These are phyloP conservation scores for Trichoderma oligosporum DNA, from an alignment of 2,329 filamentous ascomycete species.

Conservation along the genomic window DNA sequence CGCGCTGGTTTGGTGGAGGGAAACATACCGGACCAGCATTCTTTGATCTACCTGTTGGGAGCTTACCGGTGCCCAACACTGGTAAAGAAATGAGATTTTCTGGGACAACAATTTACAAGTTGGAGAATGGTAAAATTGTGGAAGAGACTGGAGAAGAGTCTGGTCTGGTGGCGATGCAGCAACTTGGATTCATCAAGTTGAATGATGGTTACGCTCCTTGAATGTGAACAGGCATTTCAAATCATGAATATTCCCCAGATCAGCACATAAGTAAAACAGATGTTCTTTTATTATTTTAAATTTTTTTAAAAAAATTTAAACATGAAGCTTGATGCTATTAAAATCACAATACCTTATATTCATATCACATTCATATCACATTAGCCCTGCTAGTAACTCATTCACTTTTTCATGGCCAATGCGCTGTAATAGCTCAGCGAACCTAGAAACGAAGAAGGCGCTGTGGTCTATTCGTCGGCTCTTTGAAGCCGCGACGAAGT, in stretches of 20 bases:
- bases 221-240: too few relatives aligned
- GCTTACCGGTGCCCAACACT: constrained; percentile 11
- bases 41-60: constrained; percentile 18
- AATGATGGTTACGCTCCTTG: constrained; percentile 6
- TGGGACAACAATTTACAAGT: constrained; percentile 20
- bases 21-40: constrained; percentile 23
- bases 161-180: constrained; percentile 11
- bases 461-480: not conserved
- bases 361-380: not conserved
- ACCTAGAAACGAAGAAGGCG: not conserved
- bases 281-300: too few relatives aligned
- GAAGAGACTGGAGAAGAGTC: constrained; percentile 20
- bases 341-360: too few relatives aligned
- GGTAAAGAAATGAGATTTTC: constrained; percentile 22
- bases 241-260: too few relatives aligned
- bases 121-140: constrained; percentile 20
- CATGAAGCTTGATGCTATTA: too few relatives aligned
- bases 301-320: too few relatives aligned
- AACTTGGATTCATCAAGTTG: constrained; percentile 3
- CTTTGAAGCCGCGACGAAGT: constrained; percentile 2
- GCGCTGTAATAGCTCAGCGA: not conserved
- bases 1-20: constrained; percentile 21
- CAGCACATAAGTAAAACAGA: too few relatives aligned
- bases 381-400: constrained; percentile 1
- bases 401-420: constrained; percentile 5